A percentile compares a stretch with the other conserved stretches of the same genome.
phyloP scores from a whole-genome alignment of 2,329 filamentous ascomycete genomes.

The Ceratocystis lukuohia region DNA sequence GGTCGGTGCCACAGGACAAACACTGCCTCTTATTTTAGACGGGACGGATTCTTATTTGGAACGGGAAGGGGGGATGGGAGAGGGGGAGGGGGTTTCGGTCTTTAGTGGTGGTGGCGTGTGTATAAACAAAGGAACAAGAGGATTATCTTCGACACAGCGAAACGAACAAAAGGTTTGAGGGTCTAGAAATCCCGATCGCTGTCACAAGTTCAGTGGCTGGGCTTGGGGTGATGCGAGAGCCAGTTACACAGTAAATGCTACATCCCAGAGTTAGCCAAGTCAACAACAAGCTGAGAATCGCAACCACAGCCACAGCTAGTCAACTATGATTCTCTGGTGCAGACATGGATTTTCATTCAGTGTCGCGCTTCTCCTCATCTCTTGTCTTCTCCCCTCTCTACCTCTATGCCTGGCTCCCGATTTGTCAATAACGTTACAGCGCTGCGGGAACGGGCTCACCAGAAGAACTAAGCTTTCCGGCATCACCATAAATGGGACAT shows the following conservation, averaged over 20 bases:
- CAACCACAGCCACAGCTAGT: no score
- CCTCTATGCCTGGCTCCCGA: background rate
- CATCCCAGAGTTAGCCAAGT: no score
- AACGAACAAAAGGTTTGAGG: no score
- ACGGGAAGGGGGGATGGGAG: background rate
- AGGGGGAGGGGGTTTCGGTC: background rate
- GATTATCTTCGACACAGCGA: background rate
- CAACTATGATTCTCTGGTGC: no score
- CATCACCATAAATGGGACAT: background rate
- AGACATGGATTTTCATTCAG: no score
- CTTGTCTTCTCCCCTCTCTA: background rate
- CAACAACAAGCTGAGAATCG: no score
- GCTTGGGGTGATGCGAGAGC: no score
- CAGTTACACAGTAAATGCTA: no score
- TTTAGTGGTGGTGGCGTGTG: background rate
- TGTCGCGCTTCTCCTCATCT: background rate
- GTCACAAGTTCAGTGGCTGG: no score
- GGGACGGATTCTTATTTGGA: background rate
- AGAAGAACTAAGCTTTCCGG: background rate
- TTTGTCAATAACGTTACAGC: conserved; percentile 6
- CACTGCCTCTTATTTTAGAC: conserved; percentile 10
- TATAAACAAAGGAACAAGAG: background rate
- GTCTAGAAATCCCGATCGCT: no score
- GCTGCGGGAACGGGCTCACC: background rate
- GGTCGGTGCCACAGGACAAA: conserved; percentile 5